Conservation (phyloP, 2,329 filamentous ascomycete genomes). For the Colletotrichum truncatum region DNA sequence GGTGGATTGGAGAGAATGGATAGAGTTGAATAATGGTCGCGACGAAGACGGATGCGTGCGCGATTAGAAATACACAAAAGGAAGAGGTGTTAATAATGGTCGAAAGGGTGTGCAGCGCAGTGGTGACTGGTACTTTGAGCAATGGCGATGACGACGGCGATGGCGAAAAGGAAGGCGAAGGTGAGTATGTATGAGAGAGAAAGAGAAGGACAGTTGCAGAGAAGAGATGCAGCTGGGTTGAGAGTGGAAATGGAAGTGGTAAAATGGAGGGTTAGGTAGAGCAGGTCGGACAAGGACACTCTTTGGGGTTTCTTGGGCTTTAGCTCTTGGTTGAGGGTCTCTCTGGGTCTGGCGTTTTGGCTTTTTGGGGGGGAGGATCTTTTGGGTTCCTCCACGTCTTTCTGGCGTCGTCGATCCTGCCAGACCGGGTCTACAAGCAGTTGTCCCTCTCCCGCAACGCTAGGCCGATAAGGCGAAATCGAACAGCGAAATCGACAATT, state of each 20-base stretch:
- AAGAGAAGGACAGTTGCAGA: slow-evolving; percentile 5
- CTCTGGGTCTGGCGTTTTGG: not conserved
- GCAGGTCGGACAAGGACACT: slow-evolving; percentile 15
- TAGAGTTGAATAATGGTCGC: not conserved
- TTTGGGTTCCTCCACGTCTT: not conserved
- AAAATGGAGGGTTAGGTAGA: slow-evolving; percentile 8
- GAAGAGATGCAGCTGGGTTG: not conserved
- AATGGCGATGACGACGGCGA: slow-evolving; percentile 4
- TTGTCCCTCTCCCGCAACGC: slow-evolving; percentile 22
- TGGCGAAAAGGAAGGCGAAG: slow-evolving; percentile 11
- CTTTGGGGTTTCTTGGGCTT: slow-evolving; percentile 13
- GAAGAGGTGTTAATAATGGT: slow-evolving; percentile 1
- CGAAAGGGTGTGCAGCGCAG: slow-evolving; percentile 4
- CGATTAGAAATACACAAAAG: slow-evolving; percentile 7
- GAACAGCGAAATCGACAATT: slow-evolving; percentile 27
- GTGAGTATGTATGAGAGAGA: not conserved
- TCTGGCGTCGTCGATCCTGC: slow-evolving; percentile 27
- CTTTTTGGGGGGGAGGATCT: not conserved
- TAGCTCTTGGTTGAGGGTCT: not conserved
- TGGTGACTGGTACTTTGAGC: not conserved
- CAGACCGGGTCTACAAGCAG: not conserved
- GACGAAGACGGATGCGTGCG: not conserved
- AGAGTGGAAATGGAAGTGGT: slow-evolving; percentile 3
- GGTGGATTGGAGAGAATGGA: not conserved
- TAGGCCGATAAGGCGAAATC: slow-evolving; percentile 27